phyloP scores from a whole-genome alignment of 805 yeast genomes.

The Schwanniomyces pseudopolymorphus region DNA sequence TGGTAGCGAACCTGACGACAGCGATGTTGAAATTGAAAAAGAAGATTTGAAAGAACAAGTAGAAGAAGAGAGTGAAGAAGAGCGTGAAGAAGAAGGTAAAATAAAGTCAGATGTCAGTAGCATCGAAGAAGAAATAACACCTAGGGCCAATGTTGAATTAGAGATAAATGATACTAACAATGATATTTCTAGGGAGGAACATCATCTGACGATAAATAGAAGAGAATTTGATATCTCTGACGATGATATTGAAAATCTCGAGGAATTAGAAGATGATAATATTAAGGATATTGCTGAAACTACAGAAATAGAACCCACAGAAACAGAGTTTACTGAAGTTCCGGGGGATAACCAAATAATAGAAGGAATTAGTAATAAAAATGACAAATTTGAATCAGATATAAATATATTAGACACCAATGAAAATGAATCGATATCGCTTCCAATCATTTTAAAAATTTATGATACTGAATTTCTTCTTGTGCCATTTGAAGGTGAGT shows the following conservation, averaged over 20 bases:
- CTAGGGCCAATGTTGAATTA: not conserved
- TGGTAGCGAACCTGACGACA: slow-evolving; percentile 26
- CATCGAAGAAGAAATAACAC: slow-evolving; percentile 7
- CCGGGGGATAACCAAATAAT: too few relatives aligned
- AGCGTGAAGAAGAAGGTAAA: slow-evolving; percentile 27
- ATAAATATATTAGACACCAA: not conserved
- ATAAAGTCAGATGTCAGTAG: slow-evolving; percentile 28
- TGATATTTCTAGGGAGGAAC: not conserved
- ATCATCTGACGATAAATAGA: not conserved
- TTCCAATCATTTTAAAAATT: slow-evolving; percentile 24
- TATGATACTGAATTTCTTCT: slow-evolving; percentile 27
- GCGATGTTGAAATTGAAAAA: slow-evolving; percentile 9
- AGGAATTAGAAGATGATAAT: slow-evolving; percentile 1
- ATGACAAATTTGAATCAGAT: too few relatives aligned
- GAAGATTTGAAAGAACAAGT: slow-evolving; percentile 11
- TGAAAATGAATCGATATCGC: not conserved
- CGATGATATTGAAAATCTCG: slow-evolving; percentile 7
- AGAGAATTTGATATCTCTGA: slow-evolving; percentile 4
- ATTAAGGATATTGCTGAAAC: not conserved
- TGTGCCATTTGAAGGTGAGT: slow-evolving; percentile 16
- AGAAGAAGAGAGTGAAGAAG: slow-evolving; percentile 25
- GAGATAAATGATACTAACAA: slow-evolving; percentile 8
- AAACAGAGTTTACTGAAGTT: too few relatives aligned
- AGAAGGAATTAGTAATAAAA: too few relatives aligned
- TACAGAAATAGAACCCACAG: not conserved